Evolutionary conservation across 208 protist species (phyloP).

Genomic region (Histomonas meleagridis): DNA sequence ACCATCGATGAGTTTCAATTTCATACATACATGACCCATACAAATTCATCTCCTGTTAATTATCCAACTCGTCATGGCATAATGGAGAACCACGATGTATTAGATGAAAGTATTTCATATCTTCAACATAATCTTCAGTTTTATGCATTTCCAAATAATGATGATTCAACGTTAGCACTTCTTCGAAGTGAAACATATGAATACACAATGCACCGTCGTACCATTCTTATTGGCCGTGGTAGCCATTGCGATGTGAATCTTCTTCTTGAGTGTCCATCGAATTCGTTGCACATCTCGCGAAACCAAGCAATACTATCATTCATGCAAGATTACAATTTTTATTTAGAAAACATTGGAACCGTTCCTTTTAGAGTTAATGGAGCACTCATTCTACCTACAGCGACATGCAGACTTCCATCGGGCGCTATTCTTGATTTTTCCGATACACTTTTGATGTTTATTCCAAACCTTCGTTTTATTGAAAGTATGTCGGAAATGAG

Average conservation of each 20-base stretch:
- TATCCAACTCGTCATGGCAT: no score
- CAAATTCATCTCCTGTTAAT: no score
- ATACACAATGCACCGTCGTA: background rate
- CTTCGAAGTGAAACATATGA: background rate
- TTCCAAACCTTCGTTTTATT: no score
- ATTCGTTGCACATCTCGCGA: background rate
- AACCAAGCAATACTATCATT: background rate
- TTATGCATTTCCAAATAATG: no score
- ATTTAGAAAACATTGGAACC: background rate
- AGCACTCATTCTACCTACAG: background rate
- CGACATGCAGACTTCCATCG: background rate
- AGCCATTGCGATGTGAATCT: background rate
- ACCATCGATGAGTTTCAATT: no score
- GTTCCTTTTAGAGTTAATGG: conserved; percentile 22
- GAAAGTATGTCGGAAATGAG: no score
- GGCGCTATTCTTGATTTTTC: conserved; percentile 22
- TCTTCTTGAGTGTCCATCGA: background rate
- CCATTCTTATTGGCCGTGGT: background rate
- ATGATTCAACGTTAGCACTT: no score
- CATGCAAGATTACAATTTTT: background rate
- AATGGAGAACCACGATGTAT: no score
- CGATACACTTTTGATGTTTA: conserved; percentile 9
- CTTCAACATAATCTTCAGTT: no score
- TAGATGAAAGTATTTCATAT: no score
- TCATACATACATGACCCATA: no score